Conservation (phyloP, 2,329 filamentous ascomycete genomes). For the Ophiocordyceps camponoti-leonardi region DNA sequence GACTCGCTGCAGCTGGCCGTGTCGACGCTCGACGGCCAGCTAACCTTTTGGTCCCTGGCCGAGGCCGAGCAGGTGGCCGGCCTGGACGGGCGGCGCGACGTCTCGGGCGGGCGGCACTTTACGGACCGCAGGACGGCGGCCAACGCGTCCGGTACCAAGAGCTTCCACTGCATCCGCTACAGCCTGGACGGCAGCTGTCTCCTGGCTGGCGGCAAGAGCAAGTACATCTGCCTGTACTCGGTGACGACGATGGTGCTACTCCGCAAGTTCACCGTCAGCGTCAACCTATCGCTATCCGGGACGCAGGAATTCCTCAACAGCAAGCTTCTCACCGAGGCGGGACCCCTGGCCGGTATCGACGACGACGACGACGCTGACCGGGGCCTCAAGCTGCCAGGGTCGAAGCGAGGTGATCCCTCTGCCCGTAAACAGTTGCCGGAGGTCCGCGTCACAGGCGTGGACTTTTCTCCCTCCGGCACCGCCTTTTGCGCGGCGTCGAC, state of each 20-base stretch:
- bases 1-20: slow-evolving; percentile 85
- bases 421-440: slow-evolving; percentile 60
- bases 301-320: slow-evolving; percentile 97
- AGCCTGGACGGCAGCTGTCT: slow-evolving; percentile 85
- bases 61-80: slow-evolving; percentile 76
- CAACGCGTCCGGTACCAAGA: slow-evolving; percentile 78
- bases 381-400: slow-evolving; percentile 66
- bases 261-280: slow-evolving; percentile 88
- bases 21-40: slow-evolving; percentile 80
- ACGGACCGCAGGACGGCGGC: slow-evolving; percentile 81
- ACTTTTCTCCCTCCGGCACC: slow-evolving; percentile 76
- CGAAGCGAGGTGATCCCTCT: slow-evolving; percentile 74
- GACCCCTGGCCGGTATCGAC: slow-evolving; percentile 70
- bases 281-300: slow-evolving; percentile 88
- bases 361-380: slow-evolving; percentile 70
- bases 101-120: slow-evolving; percentile 79
- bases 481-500: slow-evolving; percentile 92
- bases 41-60: slow-evolving; percentile 87
- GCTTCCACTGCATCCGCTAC: slow-evolving; percentile 75
- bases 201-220: slow-evolving; percentile 86
- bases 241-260: slow-evolving; percentile 78
- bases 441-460: slow-evolving; percentile 68
- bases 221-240: slow-evolving; percentile 97
- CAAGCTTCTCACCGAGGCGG: slow-evolving; percentile 77
- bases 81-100: slow-evolving; percentile 78